Base-by-base conservation (phyloP, 2,329 filamentous ascomycete species). In the Parasarocladium wereldwijsianum region DNA sequence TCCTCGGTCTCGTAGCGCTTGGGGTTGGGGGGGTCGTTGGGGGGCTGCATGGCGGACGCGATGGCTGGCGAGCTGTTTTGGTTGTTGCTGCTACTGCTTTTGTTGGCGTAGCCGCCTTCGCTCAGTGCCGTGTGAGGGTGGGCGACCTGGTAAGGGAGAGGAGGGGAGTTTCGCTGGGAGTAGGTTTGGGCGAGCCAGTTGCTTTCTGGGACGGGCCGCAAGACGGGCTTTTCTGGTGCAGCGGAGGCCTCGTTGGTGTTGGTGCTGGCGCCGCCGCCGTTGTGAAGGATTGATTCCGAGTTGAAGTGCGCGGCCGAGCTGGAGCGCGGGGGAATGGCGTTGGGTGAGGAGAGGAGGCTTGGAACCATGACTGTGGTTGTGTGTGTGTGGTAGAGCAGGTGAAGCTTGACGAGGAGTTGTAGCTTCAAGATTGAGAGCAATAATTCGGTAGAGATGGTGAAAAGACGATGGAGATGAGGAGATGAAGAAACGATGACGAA, bases 311-410 rank as follows among this genome's bases (percentile, higher is more conserved):
- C 41, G 33, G 68, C 72, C 1, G 76, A 81, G 33, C 79, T 84
- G 26, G 75, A 83, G 38, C 80, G 69, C 3, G 76, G 74, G 13
- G 81, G 79, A 32, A 85, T 83, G 21, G 65, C 62, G 49, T 70
- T 74, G 32, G 76, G 74, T 8, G 52, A 51, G 23, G 47, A 33
- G 26, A 50, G 41, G 9, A 24, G 13, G 16, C 20, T 30, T 16
- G 28, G 24, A 21, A 10, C 24, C 28, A 30, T 30, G 28, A n/a
- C n/a, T n/a, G n/a, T n/a, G n/a, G n/a, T n/a, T n/a, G n/a, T n/a
- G n/a, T n/a, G n/a, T n/a, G n/a, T n/a, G n/a, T n/a, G n/a, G n/a
- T n/a, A n/a, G n/a, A n/a, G n/a, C n/a, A n/a, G n/a, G n/a, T n/a
- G n/a, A n/a, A n/a, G n/a, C n/a, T n/a, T n/a, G n/a, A n/a, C n/a